Base-by-base conservation (phyloP, 495 filamentous ascomycete genomes). In the Hyphodiscus hymeniophilus region DNA sequence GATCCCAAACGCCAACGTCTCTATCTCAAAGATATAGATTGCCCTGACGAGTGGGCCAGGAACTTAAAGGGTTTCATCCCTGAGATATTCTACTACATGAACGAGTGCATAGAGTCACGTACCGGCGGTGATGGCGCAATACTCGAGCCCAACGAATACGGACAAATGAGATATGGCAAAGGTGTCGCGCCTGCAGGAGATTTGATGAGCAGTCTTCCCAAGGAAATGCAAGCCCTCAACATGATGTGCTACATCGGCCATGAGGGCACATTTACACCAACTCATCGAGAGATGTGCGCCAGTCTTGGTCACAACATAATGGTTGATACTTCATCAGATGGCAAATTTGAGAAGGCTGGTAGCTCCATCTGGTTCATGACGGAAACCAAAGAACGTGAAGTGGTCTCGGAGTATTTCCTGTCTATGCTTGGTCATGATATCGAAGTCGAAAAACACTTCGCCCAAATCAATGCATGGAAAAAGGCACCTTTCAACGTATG, bases 321-420 rank as follows among this genome's bases (percentile, higher is more conserved):
- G 92, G 87, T 98, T 2, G 85, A 95, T 50, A 80, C 87, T 1
- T 95, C 89, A 7, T 77, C 80, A 35, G 68, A 82, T 35, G 76
- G 76, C 7, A 77, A 88, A 17, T 71, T 68, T 13, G 87, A 89
- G 51, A 84, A 76, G 48, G 78, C 82, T 0, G 91, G 92, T 0
- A 91, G 84, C 18, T 96, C 92, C 1, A 80, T 98, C 32, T 98
- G 92, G 92, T 92, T 97, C 55, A 95, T 98, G 92, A 96, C 91
- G 0, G 85, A 92, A 57, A 85, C 81, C 12, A 86, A 87, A 55
- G 91, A 98, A 56, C 85, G 92, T 0, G 79, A 86, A 48, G 67
- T 86, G 6, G 86, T 96, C 7, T 79, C 87, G 0, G 91, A 96
- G 54, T 96, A 95, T 61, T 98, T 92, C 74, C 71, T 90, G 31